A percentile compares a stretch with the other conserved stretches of the same genome.
These are phyloP conservation scores for Funneliformis geosporum DNA, from an alignment of 192 early-diverging fungal genomes.

Conservation along the genomic window DNA sequence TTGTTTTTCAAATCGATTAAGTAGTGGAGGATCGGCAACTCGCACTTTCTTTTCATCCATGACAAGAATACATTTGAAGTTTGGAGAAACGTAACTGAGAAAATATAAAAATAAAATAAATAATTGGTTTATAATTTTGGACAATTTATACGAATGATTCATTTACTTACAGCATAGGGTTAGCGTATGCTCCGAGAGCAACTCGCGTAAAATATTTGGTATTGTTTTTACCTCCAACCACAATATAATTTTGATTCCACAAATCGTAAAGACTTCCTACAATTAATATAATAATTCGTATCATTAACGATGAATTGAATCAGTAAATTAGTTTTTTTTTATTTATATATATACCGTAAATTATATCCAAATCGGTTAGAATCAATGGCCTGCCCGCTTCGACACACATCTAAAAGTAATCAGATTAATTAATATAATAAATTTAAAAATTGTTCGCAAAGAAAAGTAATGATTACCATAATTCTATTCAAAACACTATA, in stretches of 20 bases:
- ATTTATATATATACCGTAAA: background rate
- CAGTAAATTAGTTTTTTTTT: no score
- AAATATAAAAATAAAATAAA: background rate
- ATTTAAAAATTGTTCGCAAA: background rate
- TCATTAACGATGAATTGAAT: no score
- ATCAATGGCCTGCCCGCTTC: constrained; percentile 27
- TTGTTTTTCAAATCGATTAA: constrained; percentile 32
- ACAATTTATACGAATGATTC: background rate
- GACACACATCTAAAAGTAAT: constrained; percentile 22
- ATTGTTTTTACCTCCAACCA: background rate
- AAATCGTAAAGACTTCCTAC: constrained; percentile 32
- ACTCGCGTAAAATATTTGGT: constrained; percentile 27
- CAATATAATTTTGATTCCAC: constrained; percentile 35
- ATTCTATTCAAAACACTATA: constrained; percentile 27
- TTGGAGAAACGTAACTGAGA: background rate
- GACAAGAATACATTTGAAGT: constrained; percentile 29
- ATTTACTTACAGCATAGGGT: constrained; percentile 30
- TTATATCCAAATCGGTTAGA: constrained; percentile 23
- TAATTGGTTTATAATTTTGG: no score
- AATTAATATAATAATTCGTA: no score
- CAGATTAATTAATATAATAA: background rate
- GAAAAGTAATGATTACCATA: background rate
- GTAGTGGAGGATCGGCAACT: constrained; percentile 17
- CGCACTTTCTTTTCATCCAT: constrained; percentile 20
- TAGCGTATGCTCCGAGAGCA: constrained; percentile 27